phyloP scores from a whole-genome alignment of 2,329 filamentous ascomycete genomes.

The Plenodomus lindquistii region DNA sequence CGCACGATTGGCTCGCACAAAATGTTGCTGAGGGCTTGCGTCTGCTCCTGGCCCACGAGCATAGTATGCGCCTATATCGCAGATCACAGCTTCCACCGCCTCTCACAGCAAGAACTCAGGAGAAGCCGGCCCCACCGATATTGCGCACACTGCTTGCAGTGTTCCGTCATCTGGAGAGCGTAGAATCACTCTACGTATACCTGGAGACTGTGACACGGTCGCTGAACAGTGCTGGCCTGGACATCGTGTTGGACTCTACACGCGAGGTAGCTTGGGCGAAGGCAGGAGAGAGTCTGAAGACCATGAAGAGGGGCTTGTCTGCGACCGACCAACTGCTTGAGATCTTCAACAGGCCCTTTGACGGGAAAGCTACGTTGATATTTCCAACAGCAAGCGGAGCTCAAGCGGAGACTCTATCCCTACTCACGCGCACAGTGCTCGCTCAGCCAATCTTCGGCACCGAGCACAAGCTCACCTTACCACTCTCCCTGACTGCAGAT shows the following conservation, averaged over 20 bases:
- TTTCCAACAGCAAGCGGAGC: constrained; percentile 26
- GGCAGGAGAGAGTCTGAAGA: constrained; percentile 32
- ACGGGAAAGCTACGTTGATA: constrained; percentile 31
- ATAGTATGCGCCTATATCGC: constrained; percentile 72
- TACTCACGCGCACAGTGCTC: constrained; percentile 39
- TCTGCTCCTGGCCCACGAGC: constrained; percentile 76
- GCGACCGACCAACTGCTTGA: constrained; percentile 38
- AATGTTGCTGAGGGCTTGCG: constrained; percentile 69
- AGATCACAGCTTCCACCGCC: constrained; percentile 68
- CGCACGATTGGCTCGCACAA: constrained; percentile 61
- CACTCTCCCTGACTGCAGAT: constrained; percentile 29
- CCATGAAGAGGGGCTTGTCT: constrained; percentile 30
- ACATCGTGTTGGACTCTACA: constrained; percentile 27
- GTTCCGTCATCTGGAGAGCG: constrained; percentile 53
- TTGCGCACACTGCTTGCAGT: constrained; percentile 62
- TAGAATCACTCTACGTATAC: constrained; percentile 43
- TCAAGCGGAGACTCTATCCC: constrained; percentile 25
- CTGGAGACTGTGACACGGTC: constrained; percentile 26
- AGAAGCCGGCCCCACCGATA: constrained; percentile 58
- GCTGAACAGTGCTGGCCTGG: constrained; percentile 34
- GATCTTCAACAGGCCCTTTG: constrained; percentile 33
- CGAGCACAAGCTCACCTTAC: constrained; percentile 39
- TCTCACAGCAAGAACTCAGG: constrained; percentile 54
- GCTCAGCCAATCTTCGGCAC: constrained; percentile 41
- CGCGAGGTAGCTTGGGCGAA: constrained; percentile 33